These are phyloP conservation scores for Trametes meyenii DNA, from an alignment of 768 basidiomycete species.

Conservation along the genomic window DNA sequence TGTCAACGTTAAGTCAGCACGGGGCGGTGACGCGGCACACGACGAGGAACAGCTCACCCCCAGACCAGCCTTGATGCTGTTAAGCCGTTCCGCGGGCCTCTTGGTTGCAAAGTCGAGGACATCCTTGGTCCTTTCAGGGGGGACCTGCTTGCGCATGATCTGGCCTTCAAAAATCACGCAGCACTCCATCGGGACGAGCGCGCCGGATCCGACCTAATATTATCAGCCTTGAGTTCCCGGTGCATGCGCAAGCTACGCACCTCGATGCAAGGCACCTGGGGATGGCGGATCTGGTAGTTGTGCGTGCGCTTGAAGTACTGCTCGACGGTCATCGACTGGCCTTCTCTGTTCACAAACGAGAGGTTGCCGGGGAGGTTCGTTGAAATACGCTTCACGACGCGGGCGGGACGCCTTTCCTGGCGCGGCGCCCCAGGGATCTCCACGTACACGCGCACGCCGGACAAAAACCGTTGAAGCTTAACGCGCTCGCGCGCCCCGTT, in stretches of 20 bases:
- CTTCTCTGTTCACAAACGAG: constrained; percentile 60
- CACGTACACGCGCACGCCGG: constrained; percentile 54
- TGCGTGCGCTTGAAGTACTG: constrained; percentile 59
- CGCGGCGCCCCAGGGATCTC: constrained; percentile 20
- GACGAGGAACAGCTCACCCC: constrained; percentile 55
- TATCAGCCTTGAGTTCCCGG: not conserved
- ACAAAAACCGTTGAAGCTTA: constrained; percentile 56
- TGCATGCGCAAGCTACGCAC: constrained; percentile 37
- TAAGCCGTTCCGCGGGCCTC: constrained; percentile 58
- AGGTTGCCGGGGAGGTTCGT: constrained; percentile 53
- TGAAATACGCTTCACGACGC: constrained; percentile 65
- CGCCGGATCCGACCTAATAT: constrained; percentile 58
- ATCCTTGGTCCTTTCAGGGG: constrained; percentile 62
- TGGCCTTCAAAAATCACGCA: constrained; percentile 67
- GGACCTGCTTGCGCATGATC: constrained; percentile 72
- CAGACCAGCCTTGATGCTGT: constrained; percentile 56
- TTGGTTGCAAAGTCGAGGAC: constrained; percentile 71
- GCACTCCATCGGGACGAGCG: constrained; percentile 67
- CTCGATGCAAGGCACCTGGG: constrained; percentile 69
- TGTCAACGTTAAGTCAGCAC: not conserved
- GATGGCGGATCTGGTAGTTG: constrained; percentile 57
- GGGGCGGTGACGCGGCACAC: constrained; percentile 48
- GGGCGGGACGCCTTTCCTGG: constrained; percentile 41
- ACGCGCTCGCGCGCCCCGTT: constrained; percentile 46
- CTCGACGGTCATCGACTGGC: constrained; percentile 57